phyloP scores from a whole-genome alignment of 2,329 filamentous ascomycete species.

The Polychaeton citri region DNA sequence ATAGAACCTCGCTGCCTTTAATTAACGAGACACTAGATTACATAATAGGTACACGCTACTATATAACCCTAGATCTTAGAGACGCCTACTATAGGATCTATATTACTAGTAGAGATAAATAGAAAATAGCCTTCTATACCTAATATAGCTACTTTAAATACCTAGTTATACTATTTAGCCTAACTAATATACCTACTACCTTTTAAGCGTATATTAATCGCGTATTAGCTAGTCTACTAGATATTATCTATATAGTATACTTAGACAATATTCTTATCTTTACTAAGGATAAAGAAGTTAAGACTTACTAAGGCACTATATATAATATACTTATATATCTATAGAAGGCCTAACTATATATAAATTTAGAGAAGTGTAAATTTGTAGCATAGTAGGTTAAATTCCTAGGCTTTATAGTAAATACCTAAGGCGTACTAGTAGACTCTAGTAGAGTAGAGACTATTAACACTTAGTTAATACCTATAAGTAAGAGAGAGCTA shows the following conservation, averaged over 20 bases:
- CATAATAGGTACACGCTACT: slow-evolving; percentile 8
- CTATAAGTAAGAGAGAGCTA: too few relatives aligned
- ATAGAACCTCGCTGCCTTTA: slow-evolving; percentile 13
- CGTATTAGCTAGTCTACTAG: slow-evolving; percentile 5
- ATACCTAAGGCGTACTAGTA: too few relatives aligned
- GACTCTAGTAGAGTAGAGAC: too few relatives aligned
- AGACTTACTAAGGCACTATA: slow-evolving; percentile 2
- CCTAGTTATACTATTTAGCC: slow-evolving; percentile 16
- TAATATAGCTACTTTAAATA: slow-evolving; percentile 14
- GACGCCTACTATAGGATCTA: slow-evolving; percentile 8
- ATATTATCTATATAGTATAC: slow-evolving; percentile 13
- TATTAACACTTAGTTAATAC: too few relatives aligned
- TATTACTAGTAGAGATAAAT: slow-evolving; percentile 13
- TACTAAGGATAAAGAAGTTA: slow-evolving; percentile 3
- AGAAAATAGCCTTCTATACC: slow-evolving; percentile 10
- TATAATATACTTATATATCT: slow-evolving; percentile 2
- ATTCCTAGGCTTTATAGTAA: slow-evolving; percentile 9
- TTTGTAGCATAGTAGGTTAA: slow-evolving; percentile 6
- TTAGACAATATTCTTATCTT: slow-evolving; percentile 22
- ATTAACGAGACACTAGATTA: slow-evolving; percentile 14
- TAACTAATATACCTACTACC: slow-evolving; percentile 8
- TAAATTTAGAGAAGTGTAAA: slow-evolving; percentile 5
- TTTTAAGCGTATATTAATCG: slow-evolving; percentile 19
- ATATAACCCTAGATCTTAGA: slow-evolving; percentile 11
- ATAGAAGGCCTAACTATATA: slow-evolving; percentile 4